Percentiles rank a stretch among this genome's conserved stretches.
phyloP scores from a whole-genome alignment of 2,329 filamentous ascomycete species.

The Triangularia verruculosa region DNA sequence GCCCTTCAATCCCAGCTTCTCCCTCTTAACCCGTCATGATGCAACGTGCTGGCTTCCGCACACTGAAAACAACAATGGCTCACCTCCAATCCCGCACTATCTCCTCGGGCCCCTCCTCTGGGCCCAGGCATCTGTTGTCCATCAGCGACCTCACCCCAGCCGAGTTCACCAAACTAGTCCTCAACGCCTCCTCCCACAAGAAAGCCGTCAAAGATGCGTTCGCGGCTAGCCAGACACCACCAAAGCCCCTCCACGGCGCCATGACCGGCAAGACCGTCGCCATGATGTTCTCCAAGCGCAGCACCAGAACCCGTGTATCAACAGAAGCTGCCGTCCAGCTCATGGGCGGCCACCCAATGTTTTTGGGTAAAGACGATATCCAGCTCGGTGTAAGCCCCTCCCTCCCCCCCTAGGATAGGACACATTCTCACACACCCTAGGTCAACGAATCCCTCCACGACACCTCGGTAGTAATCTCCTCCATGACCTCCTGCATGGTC shows the following conservation, averaged over 20 bases:
- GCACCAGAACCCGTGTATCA: constrained; percentile 87
- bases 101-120: constrained; percentile 40
- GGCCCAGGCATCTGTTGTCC: constrained; percentile 82
- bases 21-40: constrained; percentile 24
- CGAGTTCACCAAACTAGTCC: constrained; percentile 79
- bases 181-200: constrained; percentile 78
- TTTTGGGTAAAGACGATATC: constrained; percentile 91
- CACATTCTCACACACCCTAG: constrained; percentile 36
- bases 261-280: constrained; percentile 79
- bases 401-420: constrained; percentile 20
- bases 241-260: constrained; percentile 56
- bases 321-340: constrained; percentile 88
- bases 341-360: constrained; percentile 93
- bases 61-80: constrained; percentile 27
- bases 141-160: constrained; percentile 78
- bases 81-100: constrained; percentile 43
- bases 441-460: constrained; percentile 95
- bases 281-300: constrained; percentile 96
- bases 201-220: constrained; percentile 61
- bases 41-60: constrained; percentile 27
- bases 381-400: constrained; percentile 74
- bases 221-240: constrained; percentile 49
- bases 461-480: constrained; percentile 89
- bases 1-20: not conserved
- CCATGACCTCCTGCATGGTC: constrained; percentile 81